These are phyloP conservation scores for Dicorynia guianensis DNA, from an alignment of 306 rosid species.

Conservation along the genomic window DNA sequence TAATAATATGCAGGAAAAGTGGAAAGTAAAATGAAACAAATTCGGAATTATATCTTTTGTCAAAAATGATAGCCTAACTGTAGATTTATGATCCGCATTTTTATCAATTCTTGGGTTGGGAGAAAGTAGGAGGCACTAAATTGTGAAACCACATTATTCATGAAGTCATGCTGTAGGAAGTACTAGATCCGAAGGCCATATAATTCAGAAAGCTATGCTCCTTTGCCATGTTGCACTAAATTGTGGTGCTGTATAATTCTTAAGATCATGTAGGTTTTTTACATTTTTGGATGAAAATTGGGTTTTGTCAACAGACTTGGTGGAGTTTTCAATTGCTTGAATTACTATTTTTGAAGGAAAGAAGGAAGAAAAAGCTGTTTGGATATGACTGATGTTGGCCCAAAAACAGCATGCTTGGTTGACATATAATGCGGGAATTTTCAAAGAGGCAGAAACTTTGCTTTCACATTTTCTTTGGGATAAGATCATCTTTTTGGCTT, in stretches of 20 bases:
- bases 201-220: background rate
- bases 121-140: background rate
- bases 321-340: constrained; percentile 2
- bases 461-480: constrained; percentile 9
- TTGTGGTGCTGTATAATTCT: too few relatives aligned
- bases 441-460: constrained; percentile 13
- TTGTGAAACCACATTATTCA: too few relatives aligned
- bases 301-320: background rate
- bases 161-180: background rate
- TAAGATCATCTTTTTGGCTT: background rate
- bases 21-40: too few relatives aligned
- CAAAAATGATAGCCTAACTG: too few relatives aligned
- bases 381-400: background rate
- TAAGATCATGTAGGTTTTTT: background rate
- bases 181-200: background rate
- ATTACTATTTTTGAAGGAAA: constrained; percentile 1
- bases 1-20: too few relatives aligned
- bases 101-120: background rate
- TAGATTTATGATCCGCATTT: background rate
- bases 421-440: constrained; percentile 6
- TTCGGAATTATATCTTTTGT: too few relatives aligned
- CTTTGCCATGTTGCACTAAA: background rate
- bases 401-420: background rate
- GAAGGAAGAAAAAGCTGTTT: background rate
- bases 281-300: background rate